Evolutionary conservation across 2,329 filamentous ascomycete species (phyloP), one percentile per base, ranked within the genome.

Genomic region (Penicillium sp.): DNA sequence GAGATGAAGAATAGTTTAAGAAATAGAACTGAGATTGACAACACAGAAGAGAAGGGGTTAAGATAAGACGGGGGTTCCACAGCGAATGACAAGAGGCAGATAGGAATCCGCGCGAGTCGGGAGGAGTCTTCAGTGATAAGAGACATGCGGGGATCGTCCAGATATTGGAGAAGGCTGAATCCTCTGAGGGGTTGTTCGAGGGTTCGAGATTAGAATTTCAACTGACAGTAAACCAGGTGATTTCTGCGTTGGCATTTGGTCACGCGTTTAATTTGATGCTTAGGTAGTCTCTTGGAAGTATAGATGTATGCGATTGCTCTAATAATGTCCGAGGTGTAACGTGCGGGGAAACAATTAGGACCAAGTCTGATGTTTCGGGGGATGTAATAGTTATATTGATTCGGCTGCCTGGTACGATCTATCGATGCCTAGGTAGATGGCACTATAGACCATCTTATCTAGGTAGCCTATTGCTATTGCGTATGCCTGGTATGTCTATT

Each of bases 21-120:
- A 34, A 22, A 35, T 14, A 9, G 7, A 35, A n/a, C 11, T 39
- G 23, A 38, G 39, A 13, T 27, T 26, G 34, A 43, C 3, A 24
- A 27, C 7, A 10, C 20, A 42, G 24, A 20, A 14, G 14, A 28
- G 35, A 31, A 42, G 36, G 40, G 40, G 37, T 31, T 14, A 48
- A 52, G 44, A 52, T 47, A 52, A 47, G 49, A 49, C 41, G 38
- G n/a, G 1, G 11, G 31, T 44, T 23, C 36, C 16, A 51, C 29
- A 52, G 47, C 45, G 49, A 52, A 55, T 51, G 44, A 51, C 40
- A 50, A 38, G 23, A 35, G 40, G 46, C 43, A 49, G 53, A 22
- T 70, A 29, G 39, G 39, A 37, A 37, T 24, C 35, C 6, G 35
- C 8, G 32, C 16, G 14, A 35, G 16, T 18, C 18, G 18, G 35